Percentiles rank a stretch among this genome's conserved stretches.
Conservation (phyloP, 169 alveolate genomes). For the Miamiensis avidus region DNA sequence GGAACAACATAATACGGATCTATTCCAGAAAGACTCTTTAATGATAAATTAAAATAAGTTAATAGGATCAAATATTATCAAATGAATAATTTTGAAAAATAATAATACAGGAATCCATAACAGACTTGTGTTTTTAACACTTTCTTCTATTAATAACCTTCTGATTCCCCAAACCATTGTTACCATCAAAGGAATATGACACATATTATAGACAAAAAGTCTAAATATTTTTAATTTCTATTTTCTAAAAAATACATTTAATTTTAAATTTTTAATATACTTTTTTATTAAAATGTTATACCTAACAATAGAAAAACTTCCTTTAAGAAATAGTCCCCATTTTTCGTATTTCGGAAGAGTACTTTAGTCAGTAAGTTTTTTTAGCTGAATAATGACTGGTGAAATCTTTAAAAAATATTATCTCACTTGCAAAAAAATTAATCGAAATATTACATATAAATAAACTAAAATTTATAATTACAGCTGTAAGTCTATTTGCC, state of each 20-base stretch:
- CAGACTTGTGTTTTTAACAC: conserved; percentile 36
- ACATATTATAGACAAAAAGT: conserved; percentile 39
- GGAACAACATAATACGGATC: conserved; percentile 47
- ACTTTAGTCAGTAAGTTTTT: conserved; percentile 26
- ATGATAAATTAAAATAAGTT: background rate
- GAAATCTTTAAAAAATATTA: conserved; percentile 10
- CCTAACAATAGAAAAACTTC: conserved; percentile 28
- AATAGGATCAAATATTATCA: background rate
- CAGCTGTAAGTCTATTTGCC: conserved; percentile 44
- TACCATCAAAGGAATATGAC: conserved; percentile 37
- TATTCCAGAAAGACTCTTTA: conserved; percentile 23
- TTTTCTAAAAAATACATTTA: background rate
- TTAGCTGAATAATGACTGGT: conserved; percentile 33
- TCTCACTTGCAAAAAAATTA: too few relatives aligned
- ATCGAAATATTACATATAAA: background rate
- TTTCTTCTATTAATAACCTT: conserved; percentile 42
- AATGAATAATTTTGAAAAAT: background rate
- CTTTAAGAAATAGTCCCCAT: background rate
- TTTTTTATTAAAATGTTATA: background rate
- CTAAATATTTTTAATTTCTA: conserved; percentile 41
- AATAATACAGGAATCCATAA: conserved; percentile 39
- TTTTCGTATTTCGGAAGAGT: conserved; percentile 16
- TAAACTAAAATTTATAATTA: background rate
- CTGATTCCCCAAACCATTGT: conserved; percentile 46
- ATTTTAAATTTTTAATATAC: background rate